Base-by-base conservation (phyloP, 805 yeast species). In the Millerago galiae region DNA sequence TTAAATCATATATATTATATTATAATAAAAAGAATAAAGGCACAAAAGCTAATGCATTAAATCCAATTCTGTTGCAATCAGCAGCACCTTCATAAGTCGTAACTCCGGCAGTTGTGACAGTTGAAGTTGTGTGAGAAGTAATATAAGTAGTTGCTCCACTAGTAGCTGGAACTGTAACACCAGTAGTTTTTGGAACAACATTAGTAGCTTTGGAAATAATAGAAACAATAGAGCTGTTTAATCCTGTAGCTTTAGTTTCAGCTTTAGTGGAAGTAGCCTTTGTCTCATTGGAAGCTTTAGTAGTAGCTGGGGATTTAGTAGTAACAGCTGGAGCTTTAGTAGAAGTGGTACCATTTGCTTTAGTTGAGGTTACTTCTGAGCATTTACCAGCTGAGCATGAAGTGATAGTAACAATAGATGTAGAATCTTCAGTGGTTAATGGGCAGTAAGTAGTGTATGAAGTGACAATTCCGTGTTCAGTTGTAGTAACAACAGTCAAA, bases 71-170 rank as follows among this genome's bases (percentile, higher is more conserved):
- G n/a, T 30, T 30, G 16, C 17, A n/a, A 13, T 14, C 70, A 49
- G 72, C 75, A 51, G 66, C 73, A 65, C 67, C 72, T 48, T 62
- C 59, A 65, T 32, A 10, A 21, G 24, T 21, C 7, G 24, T 21
- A 21, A 21, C 24, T 21, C 24, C 24, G 7, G 24, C 24, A 5
- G 24, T 21, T 21, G 24, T 21, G 24, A 21, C 24, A 7, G 24
- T 21, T 4, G 24, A 21, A 21, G 24, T 21, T 21, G 24, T 21
- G 4, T 21, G 24, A 21, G 46, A 41, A 29, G 41, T 43, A 21
- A 32, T 33, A 25, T 18, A 9, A n/a, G 35, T 14, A 9, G n/a
- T 18, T 34, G 35, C 12, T 7, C 11, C 26, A 8, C 11, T 9
- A 15, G 35, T 34, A 8, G 26, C n/a, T 18, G 33, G 16, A 25